A percentile compares a stretch with the other conserved stretches of the same genome.
Evolutionary conservation across 305 asterid species (phyloP).

Genomic region (Striga hermonthica): DNA sequence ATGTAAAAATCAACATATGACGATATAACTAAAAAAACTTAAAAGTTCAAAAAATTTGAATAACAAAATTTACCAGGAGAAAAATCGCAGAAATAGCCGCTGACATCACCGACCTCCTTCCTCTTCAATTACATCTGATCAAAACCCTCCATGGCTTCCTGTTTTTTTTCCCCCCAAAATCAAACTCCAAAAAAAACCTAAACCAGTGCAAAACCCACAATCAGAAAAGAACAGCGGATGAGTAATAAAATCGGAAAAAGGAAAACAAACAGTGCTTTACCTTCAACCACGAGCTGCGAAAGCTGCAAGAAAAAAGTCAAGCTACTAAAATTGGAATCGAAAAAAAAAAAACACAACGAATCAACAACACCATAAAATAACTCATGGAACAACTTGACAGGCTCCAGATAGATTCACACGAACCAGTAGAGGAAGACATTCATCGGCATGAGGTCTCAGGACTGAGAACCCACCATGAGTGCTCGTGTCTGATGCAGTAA

Average conservation of each 20-base stretch:
- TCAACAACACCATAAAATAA: conserved; percentile 21
- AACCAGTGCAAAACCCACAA: conserved; percentile 4
- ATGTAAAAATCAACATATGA: no score
- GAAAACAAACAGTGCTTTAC: not conserved
- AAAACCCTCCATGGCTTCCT: conserved; percentile 36
- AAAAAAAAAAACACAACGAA: no score
- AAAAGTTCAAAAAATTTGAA: not conserved
- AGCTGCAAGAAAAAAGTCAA: no score
- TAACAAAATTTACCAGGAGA: conserved; percentile 49
- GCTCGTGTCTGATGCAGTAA: conserved; percentile 93
- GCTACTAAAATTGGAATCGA: no score
- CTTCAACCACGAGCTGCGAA: no score
- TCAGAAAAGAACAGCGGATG: not conserved
- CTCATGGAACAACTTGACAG: not conserved
- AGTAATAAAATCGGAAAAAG: not conserved
- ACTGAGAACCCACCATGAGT: conserved; percentile 96
- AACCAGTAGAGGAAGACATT: conserved; percentile 88
- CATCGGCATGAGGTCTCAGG: conserved; percentile 90
- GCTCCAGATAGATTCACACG: conserved; percentile 30
- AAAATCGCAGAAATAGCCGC: conserved; percentile 67
- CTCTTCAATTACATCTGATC: conserved; percentile 58
- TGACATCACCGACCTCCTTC: conserved; percentile 60
- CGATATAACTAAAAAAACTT: no score
- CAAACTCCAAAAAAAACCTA: conserved; percentile 16
- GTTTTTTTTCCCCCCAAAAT: not conserved